These are phyloP conservation scores for Lachancea waltii DNA, from an alignment of 805 yeast genomes.

Conservation along the genomic window DNA sequence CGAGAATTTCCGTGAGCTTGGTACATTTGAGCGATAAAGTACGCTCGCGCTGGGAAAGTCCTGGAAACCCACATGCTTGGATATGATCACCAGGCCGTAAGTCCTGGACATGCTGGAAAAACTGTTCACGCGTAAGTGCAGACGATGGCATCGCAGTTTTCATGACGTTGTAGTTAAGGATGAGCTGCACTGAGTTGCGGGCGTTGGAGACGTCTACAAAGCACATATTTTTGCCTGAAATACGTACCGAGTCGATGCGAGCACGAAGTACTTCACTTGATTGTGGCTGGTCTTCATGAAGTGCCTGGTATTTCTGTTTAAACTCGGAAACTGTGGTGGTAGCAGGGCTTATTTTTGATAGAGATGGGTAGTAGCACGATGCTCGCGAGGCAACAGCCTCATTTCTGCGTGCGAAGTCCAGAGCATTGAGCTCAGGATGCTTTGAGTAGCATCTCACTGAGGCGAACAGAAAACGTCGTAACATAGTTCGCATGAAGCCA, in stretches of 20 bases:
- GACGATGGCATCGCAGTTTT: not conserved
- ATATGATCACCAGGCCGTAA: constrained; percentile 71
- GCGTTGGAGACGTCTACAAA: constrained; percentile 25
- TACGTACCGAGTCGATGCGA: constrained; percentile 25
- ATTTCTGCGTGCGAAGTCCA: constrained; percentile 22
- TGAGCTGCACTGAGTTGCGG: constrained; percentile 19
- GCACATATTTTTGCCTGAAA: constrained; percentile 30
- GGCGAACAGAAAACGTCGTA: no score
- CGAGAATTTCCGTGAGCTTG: constrained; percentile 43
- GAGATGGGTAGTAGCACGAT: constrained; percentile 24
- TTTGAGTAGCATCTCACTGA: no score
- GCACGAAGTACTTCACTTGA: constrained; percentile 17
- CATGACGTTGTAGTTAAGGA: constrained; percentile 19
- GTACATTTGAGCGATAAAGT: constrained; percentile 65
- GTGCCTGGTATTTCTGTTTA: constrained; percentile 6
- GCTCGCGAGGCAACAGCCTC: constrained; percentile 12
- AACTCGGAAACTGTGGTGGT: constrained; percentile 14
- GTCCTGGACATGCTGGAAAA: constrained; percentile 14
- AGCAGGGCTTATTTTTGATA: constrained; percentile 14
- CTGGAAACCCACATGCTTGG: constrained; percentile 61
- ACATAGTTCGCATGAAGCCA: no score
- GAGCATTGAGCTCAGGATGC: constrained; percentile 4
- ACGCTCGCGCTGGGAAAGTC: constrained; percentile 60
- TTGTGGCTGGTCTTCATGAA: constrained; percentile 5
- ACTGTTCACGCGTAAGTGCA: constrained; percentile 7